Evolutionary conservation across 1,139 yeast genomes (phyloP), one percentile per base, ranked within the genome.

Genomic region (Candida gigantensis): DNA sequence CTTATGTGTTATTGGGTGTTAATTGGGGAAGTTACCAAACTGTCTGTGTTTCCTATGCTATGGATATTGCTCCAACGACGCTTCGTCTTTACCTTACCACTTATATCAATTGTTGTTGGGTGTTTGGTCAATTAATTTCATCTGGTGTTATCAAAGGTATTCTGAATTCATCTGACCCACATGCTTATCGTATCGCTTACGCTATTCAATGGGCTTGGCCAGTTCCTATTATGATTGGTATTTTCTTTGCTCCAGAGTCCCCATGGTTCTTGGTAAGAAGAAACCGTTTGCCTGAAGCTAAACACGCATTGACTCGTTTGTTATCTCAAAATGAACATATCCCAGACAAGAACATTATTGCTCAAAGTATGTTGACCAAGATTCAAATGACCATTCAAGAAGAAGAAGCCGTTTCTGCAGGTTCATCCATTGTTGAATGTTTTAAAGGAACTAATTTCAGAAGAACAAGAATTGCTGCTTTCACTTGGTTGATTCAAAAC

Each of bases 131-230:
- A 44, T 64, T 74, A 41, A 59, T 74, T 38, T 62, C 75, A 24
- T 59, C 72, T 6, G 75, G 78, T 47, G 65, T 75, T 18, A 57
- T 72, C 39, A 63, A 67, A 44, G 74, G 64, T 17, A 55, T 64
- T 37, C 56, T 60, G 11, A 49, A 52, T 28, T 50, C 60, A 27
- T 44, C 49, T 17, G 53, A 60, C 11, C 38, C 52, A 12, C 41
- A 55, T 42, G 61, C 76, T 8, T 73, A 68, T 50, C 56, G 57
- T 36, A 55, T 68, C 34, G 68, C 72, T 3, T 66, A 61, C 47
- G 74, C 72, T 19, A 43, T 66, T 30, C 84, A 79, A 54, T 79
- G 84, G 84, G 50, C 72, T 7, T 80, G 84, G 84, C 83, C 84
- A 2, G 44, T 75, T 37, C 80, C 73, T 4, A 58, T 68, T 19